Evolutionary conservation across 2,329 filamentous ascomycete species (phyloP), one percentile per base, ranked within the genome.

Genomic region (Pseudogymnoascus sp.): DNA sequence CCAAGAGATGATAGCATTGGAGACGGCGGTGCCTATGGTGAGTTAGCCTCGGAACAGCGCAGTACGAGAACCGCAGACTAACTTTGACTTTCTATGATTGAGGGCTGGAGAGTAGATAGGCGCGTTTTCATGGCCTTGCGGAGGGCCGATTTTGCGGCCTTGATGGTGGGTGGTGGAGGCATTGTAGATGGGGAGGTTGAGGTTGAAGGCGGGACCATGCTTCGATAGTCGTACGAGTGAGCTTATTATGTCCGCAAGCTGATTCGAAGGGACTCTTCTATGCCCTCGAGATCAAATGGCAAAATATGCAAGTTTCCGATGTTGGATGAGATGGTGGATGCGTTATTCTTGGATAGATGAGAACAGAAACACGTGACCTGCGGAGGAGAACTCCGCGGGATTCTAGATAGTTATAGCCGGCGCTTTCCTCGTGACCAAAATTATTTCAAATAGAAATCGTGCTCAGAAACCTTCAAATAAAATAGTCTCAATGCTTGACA

Each of bases 141-240:
- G 33, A 59, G 57, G 13, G 57, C 57, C 33, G 57, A 37, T 39
- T 59, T 59, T 37, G 57, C 33, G 17, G 57, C 21, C 37, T 59
- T 37, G 35, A 59, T 31, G 35, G 17, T 3, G 47, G 47, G 29
- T 4, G 44, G 11, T 26, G 44, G n/a, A 9, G n/a, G 13, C 47
- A 54, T 54, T 33, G 47, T 15, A 29, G 47, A 33, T 54, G 47
- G 35, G 15, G 29, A 8, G 9, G 9, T 44, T 11, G 17, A 44
- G 5, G 40, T 54, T 21, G 29, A 33, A 3, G 29, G 26, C 21
- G 29, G 24, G 47, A 29, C 21, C 47, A 54, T 54, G n/a, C 47
- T 54, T 54, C 17, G n/a, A 9, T 33, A 8, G 21, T 21, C 21
- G 21, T 21, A 21, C 21, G 5, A 26, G 29, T 10, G 21, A 26